Evolutionary conservation across 306 rosid species (phyloP).

Genomic region (Glycine tomentella): DNA sequence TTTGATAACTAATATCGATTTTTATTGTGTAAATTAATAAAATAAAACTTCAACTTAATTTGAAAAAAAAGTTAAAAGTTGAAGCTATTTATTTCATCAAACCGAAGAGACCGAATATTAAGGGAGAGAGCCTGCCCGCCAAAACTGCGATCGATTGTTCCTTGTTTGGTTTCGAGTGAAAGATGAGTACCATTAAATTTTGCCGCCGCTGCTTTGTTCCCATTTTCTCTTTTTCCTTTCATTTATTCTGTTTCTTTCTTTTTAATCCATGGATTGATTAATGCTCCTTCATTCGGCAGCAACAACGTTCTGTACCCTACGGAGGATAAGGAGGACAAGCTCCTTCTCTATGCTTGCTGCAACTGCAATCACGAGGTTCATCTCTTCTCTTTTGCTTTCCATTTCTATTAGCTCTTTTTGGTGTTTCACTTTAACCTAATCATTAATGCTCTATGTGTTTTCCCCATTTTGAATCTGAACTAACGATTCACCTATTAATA

Average conservation of each 20-base stretch:
- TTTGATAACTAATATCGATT: too few species aligned
- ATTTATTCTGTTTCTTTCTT: neutral
- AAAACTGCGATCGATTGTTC: too few species aligned
- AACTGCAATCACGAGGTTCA: slow-evolving; percentile 79
- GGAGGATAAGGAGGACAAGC: slow-evolving; percentile 71
- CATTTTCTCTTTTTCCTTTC: neutral
- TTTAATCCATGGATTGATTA: neutral
- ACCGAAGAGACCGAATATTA: neutral
- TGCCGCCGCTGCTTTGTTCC: slow-evolving; percentile 73
- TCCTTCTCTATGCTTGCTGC: slow-evolving; percentile 81
- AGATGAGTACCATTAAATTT: slow-evolving; percentile 88
- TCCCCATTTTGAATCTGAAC: neutral
- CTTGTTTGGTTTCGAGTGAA: neutral
- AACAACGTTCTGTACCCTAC: slow-evolving; percentile 84
- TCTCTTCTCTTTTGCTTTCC: neutral
- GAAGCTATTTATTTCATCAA: too few species aligned
- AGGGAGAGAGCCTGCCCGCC: neutral
- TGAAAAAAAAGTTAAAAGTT: too few species aligned
- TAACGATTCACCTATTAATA: too few species aligned
- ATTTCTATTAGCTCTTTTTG: neutral
- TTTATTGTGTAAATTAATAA: neutral
- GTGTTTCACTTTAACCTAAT: neutral
- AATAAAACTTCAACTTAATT: too few species aligned
- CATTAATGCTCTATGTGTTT: neutral
- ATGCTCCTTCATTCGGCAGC: slow-evolving; percentile 48